Conservation (phyloP, 331 rosid species). For the Phaseolus coccineus region DNA sequence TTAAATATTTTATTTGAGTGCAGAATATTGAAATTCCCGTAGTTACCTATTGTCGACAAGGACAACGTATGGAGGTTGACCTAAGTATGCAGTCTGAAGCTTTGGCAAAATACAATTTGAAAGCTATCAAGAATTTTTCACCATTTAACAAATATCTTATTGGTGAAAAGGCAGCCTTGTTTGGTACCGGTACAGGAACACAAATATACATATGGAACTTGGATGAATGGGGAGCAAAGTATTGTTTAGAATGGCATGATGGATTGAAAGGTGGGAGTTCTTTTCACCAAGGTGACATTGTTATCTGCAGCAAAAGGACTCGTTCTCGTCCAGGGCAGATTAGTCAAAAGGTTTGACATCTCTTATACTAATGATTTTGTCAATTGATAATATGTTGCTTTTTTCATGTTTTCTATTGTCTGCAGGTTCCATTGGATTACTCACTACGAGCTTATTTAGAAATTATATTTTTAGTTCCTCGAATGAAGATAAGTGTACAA, state of each 20-base stretch:
- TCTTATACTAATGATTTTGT: constrained; percentile 12
- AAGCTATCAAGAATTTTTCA: constrained; percentile 61
- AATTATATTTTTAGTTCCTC: constrained; percentile 64
- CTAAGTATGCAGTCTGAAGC: constrained; percentile 49
- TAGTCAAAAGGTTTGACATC: constrained; percentile 53
- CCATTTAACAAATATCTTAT: constrained; percentile 64
- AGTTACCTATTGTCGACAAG: constrained; percentile 55
- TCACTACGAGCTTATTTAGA: constrained; percentile 66
- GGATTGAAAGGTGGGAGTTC: constrained; percentile 60
- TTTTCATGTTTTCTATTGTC: constrained; percentile 31
- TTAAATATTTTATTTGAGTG: constrained; percentile 32
- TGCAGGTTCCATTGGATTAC: constrained; percentile 65
- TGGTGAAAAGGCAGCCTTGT: constrained; percentile 66
- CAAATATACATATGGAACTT: constrained; percentile 67
- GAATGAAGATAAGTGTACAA: constrained; percentile 67
- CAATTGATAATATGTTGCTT: constrained; percentile 3
- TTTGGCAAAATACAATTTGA: constrained; percentile 58
- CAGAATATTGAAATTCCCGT: constrained; percentile 75
- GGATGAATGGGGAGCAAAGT: constrained; percentile 64
- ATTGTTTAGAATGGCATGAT: constrained; percentile 58
- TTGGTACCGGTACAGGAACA: constrained; percentile 58
- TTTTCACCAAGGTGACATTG: constrained; percentile 63
- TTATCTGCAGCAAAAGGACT: constrained; percentile 53
- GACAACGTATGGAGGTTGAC: constrained; percentile 63
- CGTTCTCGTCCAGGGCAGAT: constrained; percentile 69